phyloP scores from a whole-genome alignment of 495 filamentous ascomycete species.

The Halenospora varia region DNA sequence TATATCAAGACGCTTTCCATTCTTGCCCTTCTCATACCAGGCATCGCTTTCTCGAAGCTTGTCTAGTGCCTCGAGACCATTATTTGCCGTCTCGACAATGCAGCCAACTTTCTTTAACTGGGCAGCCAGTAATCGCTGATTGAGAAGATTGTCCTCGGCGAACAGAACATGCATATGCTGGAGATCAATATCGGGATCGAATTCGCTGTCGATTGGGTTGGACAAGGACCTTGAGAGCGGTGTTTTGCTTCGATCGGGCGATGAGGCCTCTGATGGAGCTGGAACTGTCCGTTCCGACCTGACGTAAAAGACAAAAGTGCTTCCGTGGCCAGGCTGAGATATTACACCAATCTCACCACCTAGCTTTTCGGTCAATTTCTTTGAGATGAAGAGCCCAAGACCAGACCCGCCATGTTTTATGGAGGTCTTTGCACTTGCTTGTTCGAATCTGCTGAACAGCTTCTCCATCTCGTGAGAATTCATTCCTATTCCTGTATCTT shows the following conservation, averaged over 20 bases:
- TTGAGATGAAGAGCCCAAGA: conserved; percentile 77
- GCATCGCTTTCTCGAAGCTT: conserved; percentile 22
- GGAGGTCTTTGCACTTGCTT: conserved; percentile 65
- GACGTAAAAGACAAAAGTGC: conserved; percentile 79
- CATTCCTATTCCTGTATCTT: conserved; percentile 57
- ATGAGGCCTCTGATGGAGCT: neutral
- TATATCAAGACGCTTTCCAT: conserved; percentile 49
- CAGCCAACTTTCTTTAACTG: conserved; percentile 69
- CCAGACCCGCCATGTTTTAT: conserved; percentile 80
- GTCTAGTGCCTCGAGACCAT: conserved; percentile 70
- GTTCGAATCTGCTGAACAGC: conserved; percentile 58
- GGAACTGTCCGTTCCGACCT: conserved; percentile 31
- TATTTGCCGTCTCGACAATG: conserved; percentile 66
- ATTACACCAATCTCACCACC: conserved; percentile 82
- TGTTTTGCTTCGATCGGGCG: neutral
- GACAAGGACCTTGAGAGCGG: neutral
- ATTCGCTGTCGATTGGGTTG: neutral
- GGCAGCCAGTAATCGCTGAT: conserved; percentile 59
- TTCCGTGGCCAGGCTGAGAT: conserved; percentile 65
- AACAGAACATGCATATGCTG: conserved; percentile 49
- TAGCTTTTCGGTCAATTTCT: conserved; percentile 73
- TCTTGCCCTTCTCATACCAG: conserved; percentile 19
- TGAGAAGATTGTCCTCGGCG: conserved; percentile 83
- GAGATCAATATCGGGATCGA: neutral
- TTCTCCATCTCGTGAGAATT: conserved; percentile 50